phyloP scores from a whole-genome alignment of 2,329 filamentous ascomycete genomes.

The Colletotrichum eremochloae region DNA sequence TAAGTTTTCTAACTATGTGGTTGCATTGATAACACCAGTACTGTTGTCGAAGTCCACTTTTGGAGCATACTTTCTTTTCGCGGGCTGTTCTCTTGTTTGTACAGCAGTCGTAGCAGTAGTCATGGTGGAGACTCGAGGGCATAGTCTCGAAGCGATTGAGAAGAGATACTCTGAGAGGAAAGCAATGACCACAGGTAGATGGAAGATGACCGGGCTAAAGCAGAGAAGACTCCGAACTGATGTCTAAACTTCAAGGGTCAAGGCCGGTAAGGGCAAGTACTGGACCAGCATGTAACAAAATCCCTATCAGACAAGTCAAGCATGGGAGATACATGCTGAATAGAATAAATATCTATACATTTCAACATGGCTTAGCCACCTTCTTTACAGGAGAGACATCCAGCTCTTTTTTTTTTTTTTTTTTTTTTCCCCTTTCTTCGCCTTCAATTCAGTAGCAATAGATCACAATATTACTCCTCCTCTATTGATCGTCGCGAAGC shows the following conservation, averaged over 20 bases:
- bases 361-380: too few relatives aligned
- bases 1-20: constrained; percentile 59
- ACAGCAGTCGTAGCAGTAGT: constrained; percentile 53
- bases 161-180: constrained; percentile 34
- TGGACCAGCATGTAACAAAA: neutral
- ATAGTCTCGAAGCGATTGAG: constrained; percentile 58
- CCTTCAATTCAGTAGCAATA: too few relatives aligned
- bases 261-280: neutral
- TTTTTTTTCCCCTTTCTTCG: too few relatives aligned
- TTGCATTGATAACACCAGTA: constrained; percentile 60
- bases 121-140: constrained; percentile 60
- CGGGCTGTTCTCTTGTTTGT: constrained; percentile 53
- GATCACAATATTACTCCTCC: too few relatives aligned
- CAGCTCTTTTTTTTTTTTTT: too few relatives aligned
- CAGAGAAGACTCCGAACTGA: neutral
- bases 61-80: constrained; percentile 62
- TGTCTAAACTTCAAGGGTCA: neutral
- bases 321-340: too few relatives aligned
- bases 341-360: too few relatives aligned
- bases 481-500: too few relatives aligned
- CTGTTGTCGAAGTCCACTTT: constrained; percentile 55
- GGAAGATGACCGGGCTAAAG: constrained; percentile 13
- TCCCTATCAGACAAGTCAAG: neutral
- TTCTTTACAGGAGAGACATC: too few relatives aligned
- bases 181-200: neutral